Evolutionary conservation across 2,329 filamentous ascomycete species (phyloP).

Genomic region (Fonsecaea erecta): DNA sequence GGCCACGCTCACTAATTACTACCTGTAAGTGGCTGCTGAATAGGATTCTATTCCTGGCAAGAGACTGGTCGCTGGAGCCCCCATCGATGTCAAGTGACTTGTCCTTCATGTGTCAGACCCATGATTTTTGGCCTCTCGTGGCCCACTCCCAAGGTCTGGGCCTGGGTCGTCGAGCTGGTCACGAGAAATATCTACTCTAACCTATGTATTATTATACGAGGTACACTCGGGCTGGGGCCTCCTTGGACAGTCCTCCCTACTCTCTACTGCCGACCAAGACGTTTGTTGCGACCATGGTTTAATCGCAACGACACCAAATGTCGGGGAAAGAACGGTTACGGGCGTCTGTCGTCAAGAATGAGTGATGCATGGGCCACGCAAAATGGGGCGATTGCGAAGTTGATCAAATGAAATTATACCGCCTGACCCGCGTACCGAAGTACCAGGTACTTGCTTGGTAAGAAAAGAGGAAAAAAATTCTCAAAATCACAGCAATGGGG

Average conservation of each 20-base stretch:
- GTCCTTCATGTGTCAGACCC: constrained; percentile 7
- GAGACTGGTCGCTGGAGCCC: not conserved
- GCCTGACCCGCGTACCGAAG: constrained; percentile 14
- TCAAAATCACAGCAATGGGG: not conserved
- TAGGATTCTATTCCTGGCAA: not conserved
- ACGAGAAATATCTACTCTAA: no score
- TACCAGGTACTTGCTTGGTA: constrained; percentile 3
- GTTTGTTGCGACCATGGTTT: not conserved
- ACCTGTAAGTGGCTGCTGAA: no score
- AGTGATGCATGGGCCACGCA: no score
- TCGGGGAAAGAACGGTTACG: constrained; percentile 13
- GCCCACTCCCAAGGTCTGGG: not conserved
- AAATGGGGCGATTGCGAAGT: not conserved
- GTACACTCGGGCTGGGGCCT: no score
- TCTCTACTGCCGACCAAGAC: not conserved
- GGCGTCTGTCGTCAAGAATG: no score
- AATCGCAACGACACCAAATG: not conserved
- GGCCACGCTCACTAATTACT: no score
- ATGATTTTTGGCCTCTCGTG: not conserved
- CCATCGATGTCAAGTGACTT: constrained; percentile 3
- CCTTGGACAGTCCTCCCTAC: no score
- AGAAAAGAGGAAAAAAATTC: not conserved
- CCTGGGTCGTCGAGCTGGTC: not conserved
- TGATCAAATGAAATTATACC: constrained; percentile 4
- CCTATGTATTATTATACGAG: no score